Percentiles rank a stretch among this genome's conserved stretches.
Conservation (phyloP, 441 rosid species). For the Erodium chrysanthum region DNA sequence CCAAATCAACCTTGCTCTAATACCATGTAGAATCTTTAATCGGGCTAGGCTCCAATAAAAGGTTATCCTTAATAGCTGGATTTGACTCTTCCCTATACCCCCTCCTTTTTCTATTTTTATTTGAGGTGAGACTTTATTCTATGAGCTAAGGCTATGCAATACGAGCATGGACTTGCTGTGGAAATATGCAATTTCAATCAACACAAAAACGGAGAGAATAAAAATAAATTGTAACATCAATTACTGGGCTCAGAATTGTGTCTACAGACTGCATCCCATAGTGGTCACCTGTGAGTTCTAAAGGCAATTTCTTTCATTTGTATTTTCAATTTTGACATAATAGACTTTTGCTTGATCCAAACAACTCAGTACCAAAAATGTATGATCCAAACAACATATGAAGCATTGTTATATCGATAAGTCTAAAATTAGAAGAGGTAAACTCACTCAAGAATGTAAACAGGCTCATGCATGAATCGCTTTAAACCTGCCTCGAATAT, state of each 20-base stretch:
- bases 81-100: no score
- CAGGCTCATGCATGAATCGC: constrained; percentile 87
- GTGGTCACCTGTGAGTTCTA: neutral
- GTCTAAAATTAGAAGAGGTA: constrained; percentile 10
- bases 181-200: neutral
- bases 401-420: constrained; percentile 7
- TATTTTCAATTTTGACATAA: neutral
- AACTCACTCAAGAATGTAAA: constrained; percentile 85
- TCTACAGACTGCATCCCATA: neutral
- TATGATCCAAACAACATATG: constrained; percentile 6
- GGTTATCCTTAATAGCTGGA: no score
- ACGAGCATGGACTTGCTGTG: neutral
- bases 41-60: no score
- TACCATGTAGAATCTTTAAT: no score
- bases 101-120: no score
- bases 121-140: no score
- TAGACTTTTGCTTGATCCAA: neutral
- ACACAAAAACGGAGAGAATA: neutral
- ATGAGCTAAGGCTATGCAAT: neutral
- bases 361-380: neutral
- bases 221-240: neutral
- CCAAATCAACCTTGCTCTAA: no score
- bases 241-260: no score
- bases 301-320: neutral
- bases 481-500: constrained; percentile 91